Conservation (phyloP, 805 yeast species). For the Phaffomyces opuntiae region DNA sequence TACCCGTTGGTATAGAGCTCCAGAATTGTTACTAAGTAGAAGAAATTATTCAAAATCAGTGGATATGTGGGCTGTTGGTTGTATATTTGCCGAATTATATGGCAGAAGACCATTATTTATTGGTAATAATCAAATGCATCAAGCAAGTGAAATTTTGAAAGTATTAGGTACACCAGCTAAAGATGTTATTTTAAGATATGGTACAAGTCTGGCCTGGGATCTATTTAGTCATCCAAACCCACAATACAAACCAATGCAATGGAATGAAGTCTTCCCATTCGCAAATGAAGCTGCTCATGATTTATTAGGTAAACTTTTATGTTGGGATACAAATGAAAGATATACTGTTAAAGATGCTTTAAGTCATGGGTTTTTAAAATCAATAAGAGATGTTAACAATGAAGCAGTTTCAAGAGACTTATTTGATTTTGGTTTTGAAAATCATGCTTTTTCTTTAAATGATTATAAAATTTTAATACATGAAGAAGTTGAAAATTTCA, state of each 20-base stretch:
- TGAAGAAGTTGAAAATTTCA: slow-evolving; percentile 48
- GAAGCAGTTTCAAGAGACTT: slow-evolving; percentile 45
- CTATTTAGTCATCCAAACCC: slow-evolving; percentile 37
- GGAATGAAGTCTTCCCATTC: slow-evolving; percentile 56
- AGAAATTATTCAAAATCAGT: slow-evolving; percentile 57
- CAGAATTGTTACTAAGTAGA: slow-evolving; percentile 69
- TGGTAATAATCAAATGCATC: slow-evolving; percentile 69
- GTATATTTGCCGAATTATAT: slow-evolving; percentile 80
- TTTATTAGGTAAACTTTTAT: slow-evolving; percentile 46
- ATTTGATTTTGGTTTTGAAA: slow-evolving; percentile 69
- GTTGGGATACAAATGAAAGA: slow-evolving; percentile 59
- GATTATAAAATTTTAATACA: slow-evolving; percentile 42
- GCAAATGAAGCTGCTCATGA: slow-evolving; percentile 46
- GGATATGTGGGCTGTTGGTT: slow-evolving; percentile 93
- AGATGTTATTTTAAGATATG: slow-evolving; percentile 36
- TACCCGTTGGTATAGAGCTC: slow-evolving; percentile 94
- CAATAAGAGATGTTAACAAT: slow-evolving; percentile 45
- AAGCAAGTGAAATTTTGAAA: slow-evolving; percentile 58
- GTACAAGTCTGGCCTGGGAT: slow-evolving; percentile 41
- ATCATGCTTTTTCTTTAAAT: slow-evolving; percentile 28
- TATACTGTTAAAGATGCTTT: slow-evolving; percentile 50
- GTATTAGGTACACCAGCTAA: slow-evolving; percentile 66
- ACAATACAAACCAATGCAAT: slow-evolving; percentile 34
- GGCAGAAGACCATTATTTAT: slow-evolving; percentile 75
- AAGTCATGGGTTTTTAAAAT: slow-evolving; percentile 45